phyloP scores from a whole-genome alignment of 768 basidiomycete genomes.

The Trametes coccinea region DNA sequence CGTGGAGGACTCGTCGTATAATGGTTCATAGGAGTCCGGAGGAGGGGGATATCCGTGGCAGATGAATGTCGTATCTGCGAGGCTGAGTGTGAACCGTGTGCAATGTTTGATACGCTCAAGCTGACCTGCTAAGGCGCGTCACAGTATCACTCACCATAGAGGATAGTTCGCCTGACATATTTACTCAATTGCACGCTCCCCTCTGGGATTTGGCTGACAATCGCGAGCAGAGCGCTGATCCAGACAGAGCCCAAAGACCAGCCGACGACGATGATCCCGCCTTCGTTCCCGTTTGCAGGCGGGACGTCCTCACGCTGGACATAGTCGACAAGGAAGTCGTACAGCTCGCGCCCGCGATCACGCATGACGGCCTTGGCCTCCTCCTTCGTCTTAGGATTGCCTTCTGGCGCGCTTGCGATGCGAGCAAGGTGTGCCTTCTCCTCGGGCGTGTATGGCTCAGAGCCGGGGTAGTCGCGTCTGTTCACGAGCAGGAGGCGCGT shows the following conservation, averaged over 20 bases:
- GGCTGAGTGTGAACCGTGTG: too few species aligned
- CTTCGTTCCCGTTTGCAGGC: background rate
- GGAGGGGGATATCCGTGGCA: background rate
- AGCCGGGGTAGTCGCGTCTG: slow-evolving; percentile 33
- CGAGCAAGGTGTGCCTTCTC: slow-evolving; percentile 15
- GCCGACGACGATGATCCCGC: slow-evolving; percentile 31
- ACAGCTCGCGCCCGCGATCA: slow-evolving; percentile 37
- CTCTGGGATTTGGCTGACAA: background rate
- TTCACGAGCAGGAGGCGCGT: slow-evolving; percentile 30
- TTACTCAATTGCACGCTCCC: background rate
- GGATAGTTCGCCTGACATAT: slow-evolving; percentile 6
- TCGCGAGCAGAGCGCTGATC: slow-evolving; percentile 26
- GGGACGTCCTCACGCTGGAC: slow-evolving; percentile 34
- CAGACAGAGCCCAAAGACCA: slow-evolving; percentile 38
- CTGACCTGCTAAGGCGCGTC: too few species aligned
- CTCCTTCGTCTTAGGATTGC: background rate
- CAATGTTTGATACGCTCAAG: too few species aligned
- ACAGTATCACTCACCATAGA: background rate
- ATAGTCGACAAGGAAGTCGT: slow-evolving; percentile 36
- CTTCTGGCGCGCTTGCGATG: background rate
- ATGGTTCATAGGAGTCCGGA: slow-evolving; percentile 1
- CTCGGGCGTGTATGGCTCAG: slow-evolving; percentile 23
- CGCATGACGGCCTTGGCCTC: slow-evolving; percentile 18
- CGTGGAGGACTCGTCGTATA: background rate
- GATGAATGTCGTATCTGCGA: slow-evolving; percentile 2